These are phyloP conservation scores for Colletotrichum trifolii DNA, from an alignment of 2,329 filamentous ascomycete species.

Conservation along the genomic window DNA sequence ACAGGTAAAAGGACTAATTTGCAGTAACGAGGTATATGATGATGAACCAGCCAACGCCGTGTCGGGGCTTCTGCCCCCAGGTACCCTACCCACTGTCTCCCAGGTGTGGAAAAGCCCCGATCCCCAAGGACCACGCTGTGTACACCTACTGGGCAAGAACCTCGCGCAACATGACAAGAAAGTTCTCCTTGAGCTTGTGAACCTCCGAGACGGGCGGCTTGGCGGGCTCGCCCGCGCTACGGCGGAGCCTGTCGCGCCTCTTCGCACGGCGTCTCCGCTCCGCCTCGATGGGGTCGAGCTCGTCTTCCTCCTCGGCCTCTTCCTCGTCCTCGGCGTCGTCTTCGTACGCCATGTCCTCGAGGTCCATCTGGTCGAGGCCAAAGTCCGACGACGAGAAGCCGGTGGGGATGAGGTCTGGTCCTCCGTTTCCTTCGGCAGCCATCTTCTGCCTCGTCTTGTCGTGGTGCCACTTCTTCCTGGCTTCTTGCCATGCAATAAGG, in stretches of 20 bases:
- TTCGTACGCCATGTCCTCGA: constrained; percentile 86
- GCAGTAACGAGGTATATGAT: constrained; percentile 23
- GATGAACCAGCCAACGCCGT: constrained; percentile 25
- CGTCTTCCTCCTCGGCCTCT: constrained; percentile 79
- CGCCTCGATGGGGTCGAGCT: constrained; percentile 86
- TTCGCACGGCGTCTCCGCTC: constrained; percentile 83
- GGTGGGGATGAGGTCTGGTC: constrained; percentile 61
- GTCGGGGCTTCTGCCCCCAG: constrained; percentile 26
- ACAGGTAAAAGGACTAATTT: background rate
- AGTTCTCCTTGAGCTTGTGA: constrained; percentile 81
- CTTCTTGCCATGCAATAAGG: constrained; percentile 93
- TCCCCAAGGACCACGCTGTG: constrained; percentile 22
- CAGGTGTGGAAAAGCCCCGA: constrained; percentile 21
- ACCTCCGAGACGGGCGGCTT: constrained; percentile 86
- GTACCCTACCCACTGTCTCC: constrained; percentile 25
- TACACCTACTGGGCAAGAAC: constrained; percentile 76
- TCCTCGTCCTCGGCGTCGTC: constrained; percentile 74
- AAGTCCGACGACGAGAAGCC: constrained; percentile 88
- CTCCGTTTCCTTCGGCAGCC: constrained; percentile 79
- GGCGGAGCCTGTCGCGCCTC: constrained; percentile 81
- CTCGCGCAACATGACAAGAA: constrained; percentile 82
- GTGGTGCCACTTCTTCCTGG: constrained; percentile 96
- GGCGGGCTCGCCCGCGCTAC: constrained; percentile 83
- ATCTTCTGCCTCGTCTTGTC: constrained; percentile 99
- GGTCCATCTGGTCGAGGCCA: constrained; percentile 85